Percentiles rank a stretch among this genome's conserved stretches.
These are phyloP conservation scores for Puccinia polysora DNA, from an alignment of 1,284 basidiomycete genomes.

Conservation along the genomic window DNA sequence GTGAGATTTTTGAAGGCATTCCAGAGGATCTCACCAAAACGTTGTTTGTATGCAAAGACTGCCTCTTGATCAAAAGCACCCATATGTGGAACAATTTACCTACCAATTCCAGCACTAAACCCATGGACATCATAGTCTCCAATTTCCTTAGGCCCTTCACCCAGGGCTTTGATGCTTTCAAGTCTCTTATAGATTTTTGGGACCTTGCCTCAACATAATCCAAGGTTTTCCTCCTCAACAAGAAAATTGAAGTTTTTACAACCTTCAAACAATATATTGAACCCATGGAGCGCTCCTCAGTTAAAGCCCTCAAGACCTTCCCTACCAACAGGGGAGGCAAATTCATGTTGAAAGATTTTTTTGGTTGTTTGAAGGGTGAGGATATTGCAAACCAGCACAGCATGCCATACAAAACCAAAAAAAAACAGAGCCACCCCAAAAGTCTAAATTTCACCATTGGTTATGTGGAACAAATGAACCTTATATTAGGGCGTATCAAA, in stretches of 20 bases:
- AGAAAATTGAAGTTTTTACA: conserved; percentile 9
- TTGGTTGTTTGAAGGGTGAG: neutral
- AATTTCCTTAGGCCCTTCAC: conserved; percentile 21
- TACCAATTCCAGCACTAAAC: neutral
- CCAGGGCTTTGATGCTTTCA: neutral
- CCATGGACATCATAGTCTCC: neutral
- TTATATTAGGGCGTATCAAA: too few species aligned
- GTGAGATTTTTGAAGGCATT: neutral
- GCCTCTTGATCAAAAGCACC: conserved; percentile 10
- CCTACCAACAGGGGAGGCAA: conserved; percentile 20
- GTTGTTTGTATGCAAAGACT: conserved; percentile 27
- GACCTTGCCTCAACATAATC: conserved; percentile 28
- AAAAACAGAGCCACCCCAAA: conserved; percentile 25
- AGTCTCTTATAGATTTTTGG: neutral
- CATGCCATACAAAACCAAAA: conserved; percentile 20
- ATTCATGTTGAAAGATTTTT: conserved; percentile 6
- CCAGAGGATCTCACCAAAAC: neutral
- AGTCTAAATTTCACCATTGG: conserved; percentile 12
- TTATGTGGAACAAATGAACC: neutral
- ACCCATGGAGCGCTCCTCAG: neutral
- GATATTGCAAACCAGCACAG: conserved; percentile 19
- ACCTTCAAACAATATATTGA: conserved; percentile 6
- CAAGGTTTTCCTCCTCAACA: neutral
- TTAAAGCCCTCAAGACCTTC: conserved; percentile 3
- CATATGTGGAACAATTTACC: neutral